Base-by-base conservation (phyloP, 2,329 filamentous ascomycete genomes). In the Rhytidhysteron rufulum region DNA sequence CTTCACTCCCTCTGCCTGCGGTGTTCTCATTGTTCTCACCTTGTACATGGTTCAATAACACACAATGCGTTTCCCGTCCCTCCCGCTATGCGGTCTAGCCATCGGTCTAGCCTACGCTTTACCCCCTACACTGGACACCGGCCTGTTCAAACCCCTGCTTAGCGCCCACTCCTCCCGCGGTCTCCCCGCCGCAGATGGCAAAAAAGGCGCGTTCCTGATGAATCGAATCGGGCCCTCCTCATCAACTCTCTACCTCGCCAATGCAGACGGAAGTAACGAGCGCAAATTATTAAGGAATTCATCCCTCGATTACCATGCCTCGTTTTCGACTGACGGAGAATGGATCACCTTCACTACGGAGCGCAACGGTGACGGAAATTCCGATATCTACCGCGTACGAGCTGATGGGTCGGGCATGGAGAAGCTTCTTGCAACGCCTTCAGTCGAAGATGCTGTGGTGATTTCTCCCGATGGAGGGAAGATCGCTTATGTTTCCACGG, bases 301-400 rank as follows among this genome's bases (percentile, higher is more conserved):
- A 3, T 24, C 47, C 5, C 69, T 62, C 43, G 68, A 71, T 19
- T 71, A 67, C 41, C 68, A 70, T 36, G 64, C 58, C 6, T 50
- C 48, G 4, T 71, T 62, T 40, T 69, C 66, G 1, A 53, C 61
- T 0, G 67, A 69, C 34, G 62, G 65, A 4, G 31, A 68, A 44
- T 67, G 61, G 58, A 60, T 70, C 31, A 57, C 56, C 3, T 71
- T 71, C 43, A 71, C 65, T 3, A 59, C 52, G 15, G 67, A 71
- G 49, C 62, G 66, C 2, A 55, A 53, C 24, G 68, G 57, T 8
- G 65, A 68, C 36, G 68, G 67, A 2, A 58, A 71, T 18, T 60
- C 65, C 1, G 68, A 71, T 44, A 50, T 71, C 16, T 72, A 69
- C 43, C 62, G 65, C 4, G 50, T 64, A 17, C 55, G 51, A 2